Conservation (phyloP, 148 eudicot genomes). For the Limonium bicolor region DNA sequence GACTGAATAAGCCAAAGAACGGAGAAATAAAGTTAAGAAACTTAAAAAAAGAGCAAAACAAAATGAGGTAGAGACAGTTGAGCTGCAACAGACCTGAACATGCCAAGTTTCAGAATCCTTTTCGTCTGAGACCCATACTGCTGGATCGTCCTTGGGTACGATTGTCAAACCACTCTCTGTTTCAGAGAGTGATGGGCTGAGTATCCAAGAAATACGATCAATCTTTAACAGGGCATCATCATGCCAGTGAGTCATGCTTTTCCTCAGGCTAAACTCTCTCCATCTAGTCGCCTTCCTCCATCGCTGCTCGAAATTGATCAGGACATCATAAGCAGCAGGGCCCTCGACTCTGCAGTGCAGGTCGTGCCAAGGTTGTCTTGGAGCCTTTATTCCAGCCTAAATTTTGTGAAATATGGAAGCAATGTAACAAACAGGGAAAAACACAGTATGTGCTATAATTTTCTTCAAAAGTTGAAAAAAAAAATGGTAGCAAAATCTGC, state of each 20-base stretch:
- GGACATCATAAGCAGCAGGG: constrained; percentile 96
- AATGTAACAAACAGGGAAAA: too few relatives aligned
- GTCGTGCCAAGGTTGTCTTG: constrained; percentile 99
- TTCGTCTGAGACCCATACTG: constrained; percentile 48
- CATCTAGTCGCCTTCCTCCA: constrained; percentile 85
- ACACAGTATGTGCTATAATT: too few relatives aligned
- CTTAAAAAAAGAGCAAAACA: not conserved
- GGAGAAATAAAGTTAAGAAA: too few relatives aligned
- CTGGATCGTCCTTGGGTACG: constrained; percentile 54
- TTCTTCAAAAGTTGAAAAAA: too few relatives aligned
- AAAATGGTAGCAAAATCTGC: too few relatives aligned
- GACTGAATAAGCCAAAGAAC: not conserved
- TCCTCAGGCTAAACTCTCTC: constrained; percentile 70
- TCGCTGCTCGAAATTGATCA: constrained; percentile 90
- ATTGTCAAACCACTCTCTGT: constrained; percentile 21
- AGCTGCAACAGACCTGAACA: constrained; percentile 53
- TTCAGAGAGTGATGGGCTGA: constrained; percentile 41
- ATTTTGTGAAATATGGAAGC: constrained; percentile 4
- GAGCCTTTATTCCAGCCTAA: constrained; percentile 85
- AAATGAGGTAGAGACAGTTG: not conserved
- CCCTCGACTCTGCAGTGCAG: constrained; percentile 87
- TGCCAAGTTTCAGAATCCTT: constrained; percentile 74
- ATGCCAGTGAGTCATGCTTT: constrained; percentile 51
- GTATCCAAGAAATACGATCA: constrained; percentile 98
- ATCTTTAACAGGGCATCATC: constrained; percentile 90